Conservation (phyloP, 2,329 filamentous ascomycete species). For the Phyllosticta citriasiana region DNA sequence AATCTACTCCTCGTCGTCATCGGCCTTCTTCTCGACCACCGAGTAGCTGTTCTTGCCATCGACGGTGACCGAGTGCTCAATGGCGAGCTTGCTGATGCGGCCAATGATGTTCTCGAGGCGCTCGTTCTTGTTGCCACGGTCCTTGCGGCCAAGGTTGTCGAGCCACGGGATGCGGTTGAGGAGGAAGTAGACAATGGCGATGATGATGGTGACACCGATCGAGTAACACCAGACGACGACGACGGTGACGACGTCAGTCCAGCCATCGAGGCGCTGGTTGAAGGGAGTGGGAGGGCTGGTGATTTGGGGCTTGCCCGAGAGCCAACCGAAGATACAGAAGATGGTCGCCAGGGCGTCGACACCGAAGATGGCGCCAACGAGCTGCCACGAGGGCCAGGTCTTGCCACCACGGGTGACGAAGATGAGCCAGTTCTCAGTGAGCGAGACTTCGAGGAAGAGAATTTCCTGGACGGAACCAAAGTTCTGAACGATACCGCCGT, state of each 20-base stretch:
- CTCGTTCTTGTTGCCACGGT: slow-evolving; percentile 51
- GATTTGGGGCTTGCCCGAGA: slow-evolving; percentile 44
- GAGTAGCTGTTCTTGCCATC: slow-evolving; percentile 35
- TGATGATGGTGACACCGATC: slow-evolving; percentile 56
- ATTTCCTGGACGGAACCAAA: slow-evolving; percentile 67
- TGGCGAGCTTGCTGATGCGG: slow-evolving; percentile 53
- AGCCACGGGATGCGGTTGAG: slow-evolving; percentile 50
- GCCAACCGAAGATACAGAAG: slow-evolving; percentile 68
- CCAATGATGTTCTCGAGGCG: slow-evolving; percentile 57
- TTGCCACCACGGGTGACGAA: slow-evolving; percentile 51
- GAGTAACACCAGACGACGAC: slow-evolving; percentile 57
- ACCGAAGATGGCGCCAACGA: slow-evolving; percentile 59
- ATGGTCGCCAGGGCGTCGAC: slow-evolving; percentile 64
- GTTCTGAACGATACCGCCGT: slow-evolving; percentile 65
- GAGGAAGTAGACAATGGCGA: slow-evolving; percentile 55
- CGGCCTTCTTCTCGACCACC: slow-evolving; percentile 33
- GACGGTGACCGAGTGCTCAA: slow-evolving; percentile 48
- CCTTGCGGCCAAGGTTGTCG: slow-evolving; percentile 53
- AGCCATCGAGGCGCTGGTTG: slow-evolving; percentile 37
- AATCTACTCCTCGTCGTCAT: slow-evolving; percentile 38
- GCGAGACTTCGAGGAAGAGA: slow-evolving; percentile 43
- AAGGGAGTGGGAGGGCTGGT: slow-evolving; percentile 33
- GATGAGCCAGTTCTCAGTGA: slow-evolving; percentile 46
- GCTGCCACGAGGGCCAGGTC: slow-evolving; percentile 66
- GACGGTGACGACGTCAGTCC: slow-evolving; percentile 54